These are phyloP conservation scores for Saturnispora gosingensis DNA, from an alignment of 805 yeast species.

Conservation along the genomic window DNA sequence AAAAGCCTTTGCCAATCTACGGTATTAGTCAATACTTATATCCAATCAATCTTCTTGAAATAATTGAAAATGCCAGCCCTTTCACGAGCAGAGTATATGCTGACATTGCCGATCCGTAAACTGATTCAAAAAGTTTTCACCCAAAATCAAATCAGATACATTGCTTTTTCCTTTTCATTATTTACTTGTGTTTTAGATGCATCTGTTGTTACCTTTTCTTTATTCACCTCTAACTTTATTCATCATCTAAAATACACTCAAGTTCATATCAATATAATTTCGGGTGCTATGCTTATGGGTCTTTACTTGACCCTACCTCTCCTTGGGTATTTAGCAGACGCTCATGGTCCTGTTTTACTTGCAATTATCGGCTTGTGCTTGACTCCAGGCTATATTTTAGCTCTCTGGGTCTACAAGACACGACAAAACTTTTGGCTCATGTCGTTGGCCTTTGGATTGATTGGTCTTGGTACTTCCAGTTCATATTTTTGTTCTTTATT, in stretches of 20 bases:
- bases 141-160: slow-evolving; percentile 31
- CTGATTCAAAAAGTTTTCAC: slow-evolving; percentile 36
- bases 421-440: slow-evolving; percentile 27
- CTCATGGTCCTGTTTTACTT: slow-evolving; percentile 72
- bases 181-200: slow-evolving; percentile 69
- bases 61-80: slow-evolving; percentile 13
- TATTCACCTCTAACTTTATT: slow-evolving; percentile 66
- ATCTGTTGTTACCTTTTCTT: slow-evolving; percentile 71
- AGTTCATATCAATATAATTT: slow-evolving; percentile 56
- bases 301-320: slow-evolving; percentile 78
- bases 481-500: slow-evolving; percentile 61
- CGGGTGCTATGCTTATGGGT: slow-evolving; percentile 68
- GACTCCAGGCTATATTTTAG: slow-evolving; percentile 60
- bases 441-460: slow-evolving; percentile 43
- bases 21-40: background rate
- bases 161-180: slow-evolving; percentile 51
- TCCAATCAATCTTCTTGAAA: background rate
- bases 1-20: background rate
- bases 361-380: slow-evolving; percentile 51
- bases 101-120: slow-evolving; percentile 37
- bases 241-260: slow-evolving; percentile 51
- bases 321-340: slow-evolving; percentile 73
- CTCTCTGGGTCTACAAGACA: slow-evolving; percentile 30
- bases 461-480: slow-evolving; percentile 68
- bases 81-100: slow-evolving; percentile 28